These are phyloP conservation scores for Alloteropsis angusta DNA, from an alignment of 202 grass and related monocot genomes.

Conservation along the genomic window DNA sequence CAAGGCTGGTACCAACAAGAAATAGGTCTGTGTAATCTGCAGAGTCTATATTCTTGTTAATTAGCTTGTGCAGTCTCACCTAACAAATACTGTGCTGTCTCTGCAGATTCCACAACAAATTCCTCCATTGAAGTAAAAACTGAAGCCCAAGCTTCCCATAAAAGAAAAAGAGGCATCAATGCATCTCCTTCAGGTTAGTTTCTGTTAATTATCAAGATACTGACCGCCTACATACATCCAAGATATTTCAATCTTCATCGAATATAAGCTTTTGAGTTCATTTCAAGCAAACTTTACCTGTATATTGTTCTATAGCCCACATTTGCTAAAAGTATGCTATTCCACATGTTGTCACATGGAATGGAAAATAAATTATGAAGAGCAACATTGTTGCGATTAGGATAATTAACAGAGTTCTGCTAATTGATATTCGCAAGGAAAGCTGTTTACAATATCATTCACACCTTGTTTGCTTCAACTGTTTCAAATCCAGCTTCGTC, in stretches of 20 bases:
- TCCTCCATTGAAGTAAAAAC: constrained; percentile 22
- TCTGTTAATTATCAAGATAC: constrained; percentile 4
- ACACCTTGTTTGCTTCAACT: constrained; percentile 24
- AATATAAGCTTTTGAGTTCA: not conserved
- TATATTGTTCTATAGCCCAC: not conserved
- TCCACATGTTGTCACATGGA: not conserved
- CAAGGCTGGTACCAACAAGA: constrained; percentile 48
- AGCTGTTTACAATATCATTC: not conserved
- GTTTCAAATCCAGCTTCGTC: constrained; percentile 28
- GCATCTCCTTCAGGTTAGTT: constrained; percentile 37
- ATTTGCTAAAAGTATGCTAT: not conserved
- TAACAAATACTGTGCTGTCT: constrained; percentile 14
- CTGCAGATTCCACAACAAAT: constrained; percentile 24
- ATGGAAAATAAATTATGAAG: not conserved
- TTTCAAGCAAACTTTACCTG: not conserved
- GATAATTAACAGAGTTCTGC: not conserved
- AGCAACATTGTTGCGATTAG: not conserved
- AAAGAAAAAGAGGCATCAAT: constrained; percentile 62
- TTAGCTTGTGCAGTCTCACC: not conserved
- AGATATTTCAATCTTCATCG: not conserved
- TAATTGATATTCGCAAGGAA: not conserved
- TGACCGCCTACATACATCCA: not conserved
- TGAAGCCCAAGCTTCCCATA: constrained; percentile 44
- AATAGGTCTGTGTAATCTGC: constrained; percentile 40
- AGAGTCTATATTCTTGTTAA: not conserved